phyloP scores from a whole-genome alignment of 1,284 basidiomycete species.

The Malassezia caprae region DNA sequence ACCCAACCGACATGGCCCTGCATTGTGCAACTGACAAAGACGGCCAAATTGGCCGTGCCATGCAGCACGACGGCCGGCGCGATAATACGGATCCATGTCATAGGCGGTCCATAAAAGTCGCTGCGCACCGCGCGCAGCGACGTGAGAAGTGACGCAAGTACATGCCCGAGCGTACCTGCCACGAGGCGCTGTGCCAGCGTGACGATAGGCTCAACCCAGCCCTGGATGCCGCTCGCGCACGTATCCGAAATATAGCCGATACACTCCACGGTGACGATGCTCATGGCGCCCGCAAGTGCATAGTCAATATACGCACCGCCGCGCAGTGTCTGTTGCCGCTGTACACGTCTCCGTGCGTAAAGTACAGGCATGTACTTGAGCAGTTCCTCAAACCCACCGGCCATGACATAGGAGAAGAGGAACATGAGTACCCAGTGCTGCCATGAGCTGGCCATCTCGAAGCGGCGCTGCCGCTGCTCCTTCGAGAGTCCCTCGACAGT shows the following conservation, averaged over 20 bases:
- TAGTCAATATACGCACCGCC: neutral
- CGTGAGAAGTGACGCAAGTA: neutral
- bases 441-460: neutral
- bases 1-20: slow-evolving; percentile 7
- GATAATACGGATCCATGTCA: neutral
- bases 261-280: slow-evolving; percentile 5
- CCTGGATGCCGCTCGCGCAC: neutral
- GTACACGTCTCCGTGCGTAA: neutral
- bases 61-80: neutral
- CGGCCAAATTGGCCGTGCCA: slow-evolving; percentile 2
- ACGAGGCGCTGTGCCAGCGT: slow-evolving; percentile 1
- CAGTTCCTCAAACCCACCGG: slow-evolving; percentile 2
- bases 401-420: slow-evolving; percentile 6
- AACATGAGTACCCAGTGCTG: slow-evolving; percentile 3
- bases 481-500: neutral
- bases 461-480: neutral
- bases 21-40: slow-evolving; percentile 2
- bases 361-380: neutral
- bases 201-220: neutral
- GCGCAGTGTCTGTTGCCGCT: neutral
- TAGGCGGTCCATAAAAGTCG: neutral
- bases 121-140: neutral
- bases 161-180: neutral
- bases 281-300: neutral
- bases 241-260: slow-evolving; percentile 5